Percentiles rank a stretch among this genome's conserved stretches.
Conservation (phyloP, 371 early-diverging fungal genomes). For the Funneliformis caledonium region DNA sequence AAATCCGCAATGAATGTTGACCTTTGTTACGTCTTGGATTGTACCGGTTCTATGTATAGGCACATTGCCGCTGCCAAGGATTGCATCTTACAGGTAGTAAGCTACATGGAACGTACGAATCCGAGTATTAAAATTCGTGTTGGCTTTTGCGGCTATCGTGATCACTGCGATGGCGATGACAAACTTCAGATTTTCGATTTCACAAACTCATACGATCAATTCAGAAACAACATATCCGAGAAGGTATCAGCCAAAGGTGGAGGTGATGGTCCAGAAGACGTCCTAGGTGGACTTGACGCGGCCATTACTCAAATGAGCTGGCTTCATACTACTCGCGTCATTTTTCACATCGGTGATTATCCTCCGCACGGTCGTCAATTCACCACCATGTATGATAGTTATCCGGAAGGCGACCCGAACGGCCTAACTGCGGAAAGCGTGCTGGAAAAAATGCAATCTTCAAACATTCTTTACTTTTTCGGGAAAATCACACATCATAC, state of each 20-base stretch:
- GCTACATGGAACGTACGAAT: constrained; percentile 6
- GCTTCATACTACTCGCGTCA: constrained; percentile 1
- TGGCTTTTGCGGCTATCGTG: constrained; percentile 36
- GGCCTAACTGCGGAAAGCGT: constrained; percentile 27
- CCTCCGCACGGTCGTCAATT: constrained; percentile 26
- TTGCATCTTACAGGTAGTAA: constrained; percentile 15
- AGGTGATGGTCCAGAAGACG: constrained; percentile 20
- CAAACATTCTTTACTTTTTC: constrained; percentile 2
- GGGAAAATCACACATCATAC: constrained; percentile 21
- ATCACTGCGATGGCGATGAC: constrained; percentile 12
- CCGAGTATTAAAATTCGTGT: constrained; percentile 11
- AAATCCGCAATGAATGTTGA: constrained; percentile 7
- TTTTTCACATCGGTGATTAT: constrained; percentile 22
- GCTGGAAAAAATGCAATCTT: not conserved
- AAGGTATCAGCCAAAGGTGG: not conserved
- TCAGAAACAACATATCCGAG: not conserved
- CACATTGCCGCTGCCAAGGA: constrained; percentile 25
- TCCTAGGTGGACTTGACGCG: constrained; percentile 1
- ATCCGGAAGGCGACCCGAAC: constrained; percentile 17
- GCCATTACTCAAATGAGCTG: constrained; percentile 10
- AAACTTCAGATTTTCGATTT: constrained; percentile 17
- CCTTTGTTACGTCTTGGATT: constrained; percentile 27
- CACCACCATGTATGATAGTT: not conserved
- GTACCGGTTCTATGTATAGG: constrained; percentile 16
- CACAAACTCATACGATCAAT: not conserved